These are phyloP conservation scores for Lentinula novae-zelandiae DNA, from an alignment of 1,284 basidiomycete genomes.

Conservation along the genomic window DNA sequence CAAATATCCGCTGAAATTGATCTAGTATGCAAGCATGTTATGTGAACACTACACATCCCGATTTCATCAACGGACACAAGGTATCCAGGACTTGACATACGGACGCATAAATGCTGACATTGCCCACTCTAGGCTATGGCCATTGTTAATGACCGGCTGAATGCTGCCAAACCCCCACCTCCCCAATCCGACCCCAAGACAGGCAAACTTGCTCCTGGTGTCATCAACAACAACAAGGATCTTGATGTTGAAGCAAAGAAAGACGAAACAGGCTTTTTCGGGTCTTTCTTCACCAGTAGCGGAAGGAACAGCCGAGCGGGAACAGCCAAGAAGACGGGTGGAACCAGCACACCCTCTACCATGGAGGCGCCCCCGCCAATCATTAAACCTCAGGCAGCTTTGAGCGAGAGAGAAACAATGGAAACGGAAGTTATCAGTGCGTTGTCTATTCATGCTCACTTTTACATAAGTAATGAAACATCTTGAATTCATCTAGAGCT, in stretches of 20 bases:
- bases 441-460: slow-evolving; percentile 33
- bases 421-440: slow-evolving; percentile 99
- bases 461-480: not conserved
- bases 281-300: slow-evolving; percentile 84
- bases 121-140: slow-evolving; percentile 70
- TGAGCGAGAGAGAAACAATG: slow-evolving; percentile 95
- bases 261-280: slow-evolving; percentile 92
- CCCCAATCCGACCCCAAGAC: slow-evolving; percentile 67
- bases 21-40: slow-evolving; percentile 93
- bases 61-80: slow-evolving; percentile 96
- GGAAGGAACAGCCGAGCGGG: slow-evolving; percentile 42
- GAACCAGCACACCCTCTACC: slow-evolving; percentile 45
- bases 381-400: slow-evolving; percentile 89
- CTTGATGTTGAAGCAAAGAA: slow-evolving; percentile 88
- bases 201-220: slow-evolving; percentile 56
- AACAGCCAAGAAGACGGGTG: slow-evolving; percentile 71
- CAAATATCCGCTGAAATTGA: slow-evolving; percentile 9
- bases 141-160: slow-evolving; percentile 83
- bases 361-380: slow-evolving; percentile 93
- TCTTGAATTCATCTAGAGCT: slow-evolving; percentile 53
- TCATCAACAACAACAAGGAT: slow-evolving; percentile 90
- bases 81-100: slow-evolving; percentile 27
- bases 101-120: slow-evolving; percentile 4
- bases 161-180: slow-evolving; percentile 67
- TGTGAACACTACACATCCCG: slow-evolving; percentile 98